Conservation (phyloP, 2,329 filamentous ascomycete species). For the Phyllosticta citriasiana region DNA sequence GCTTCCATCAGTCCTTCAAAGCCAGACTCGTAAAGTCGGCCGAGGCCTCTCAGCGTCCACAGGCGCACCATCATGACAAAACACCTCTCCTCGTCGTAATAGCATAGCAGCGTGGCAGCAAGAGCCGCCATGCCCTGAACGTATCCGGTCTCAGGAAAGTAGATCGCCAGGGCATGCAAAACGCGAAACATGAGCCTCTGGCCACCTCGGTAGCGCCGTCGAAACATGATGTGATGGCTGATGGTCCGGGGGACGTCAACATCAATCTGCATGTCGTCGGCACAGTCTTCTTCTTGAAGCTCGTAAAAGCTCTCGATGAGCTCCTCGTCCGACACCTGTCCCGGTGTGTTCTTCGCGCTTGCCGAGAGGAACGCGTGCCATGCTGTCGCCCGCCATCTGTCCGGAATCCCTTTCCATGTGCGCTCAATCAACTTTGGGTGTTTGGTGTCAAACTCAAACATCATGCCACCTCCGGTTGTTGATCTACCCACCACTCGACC, state of each 20-base stretch:
- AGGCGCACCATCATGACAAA: conserved; percentile 96
- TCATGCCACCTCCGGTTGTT: conserved; percentile 49
- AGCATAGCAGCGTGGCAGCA: conserved; percentile 85
- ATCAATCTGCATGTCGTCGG: conserved; percentile 94
- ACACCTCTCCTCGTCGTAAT: conserved; percentile 88
- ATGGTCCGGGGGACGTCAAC: conserved; percentile 94
- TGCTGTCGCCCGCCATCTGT: conserved; percentile 84
- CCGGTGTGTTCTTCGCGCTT: conserved; percentile 51
- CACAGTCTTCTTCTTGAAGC: conserved; percentile 62
- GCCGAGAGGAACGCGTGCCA: conserved; percentile 88
- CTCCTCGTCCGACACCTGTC: conserved; percentile 48
- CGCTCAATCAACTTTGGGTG: conserved; percentile 74
- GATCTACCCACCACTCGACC: conserved; percentile 30
- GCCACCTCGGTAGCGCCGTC: conserved; percentile 75
- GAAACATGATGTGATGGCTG: conserved; percentile 94
- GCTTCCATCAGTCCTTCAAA: conserved; percentile 83
- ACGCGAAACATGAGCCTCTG: conserved; percentile 88
- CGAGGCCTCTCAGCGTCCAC: conserved; percentile 81
- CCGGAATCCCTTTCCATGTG: conserved; percentile 96
- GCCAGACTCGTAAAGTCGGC: conserved; percentile 70
- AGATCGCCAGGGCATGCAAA: conserved; percentile 80
- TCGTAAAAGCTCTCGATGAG: conserved; percentile 62
- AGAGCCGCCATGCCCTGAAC: conserved; percentile 96
- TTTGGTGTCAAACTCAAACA: conserved; percentile 69
- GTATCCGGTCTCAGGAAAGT: conserved; percentile 85